These are phyloP conservation scores for Circinella umbellata DNA, from an alignment of 371 early-diverging fungal genomes.

Conservation along the genomic window DNA sequence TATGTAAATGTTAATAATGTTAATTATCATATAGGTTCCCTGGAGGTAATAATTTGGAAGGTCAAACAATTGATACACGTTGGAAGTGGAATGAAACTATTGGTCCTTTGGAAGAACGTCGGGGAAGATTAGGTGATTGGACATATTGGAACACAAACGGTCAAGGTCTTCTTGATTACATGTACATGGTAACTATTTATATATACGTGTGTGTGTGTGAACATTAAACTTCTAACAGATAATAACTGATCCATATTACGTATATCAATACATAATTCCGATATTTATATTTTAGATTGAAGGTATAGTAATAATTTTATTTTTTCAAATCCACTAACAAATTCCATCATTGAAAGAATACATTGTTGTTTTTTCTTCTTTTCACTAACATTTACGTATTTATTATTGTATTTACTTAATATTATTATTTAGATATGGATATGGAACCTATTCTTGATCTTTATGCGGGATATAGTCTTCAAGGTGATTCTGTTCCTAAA, in stretches of 20 bases:
- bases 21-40: conserved; percentile 22
- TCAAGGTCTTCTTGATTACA: conserved; percentile 32
- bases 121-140: conserved; percentile 33
- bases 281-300: neutral
- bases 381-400: too few species aligned
- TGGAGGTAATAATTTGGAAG: conserved; percentile 35
- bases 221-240: too few species aligned
- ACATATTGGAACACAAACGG: conserved; percentile 31
- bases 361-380: neutral
- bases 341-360: too few species aligned
- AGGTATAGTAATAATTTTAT: neutral
- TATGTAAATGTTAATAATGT: neutral
- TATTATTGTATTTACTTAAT: neutral
- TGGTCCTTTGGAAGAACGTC: conserved; percentile 30
- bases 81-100: conserved; percentile 37
- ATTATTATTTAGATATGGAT: neutral
- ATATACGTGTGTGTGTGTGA: too few species aligned
- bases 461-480: conserved; percentile 26
- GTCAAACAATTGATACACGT: conserved; percentile 17
- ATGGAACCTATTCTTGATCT: conserved; percentile 23
- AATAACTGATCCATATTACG: too few species aligned
- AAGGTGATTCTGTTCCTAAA: conserved; percentile 21
- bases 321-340: too few species aligned
- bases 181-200: conserved; percentile 23
- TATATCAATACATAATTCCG: too few species aligned